Conservation (phyloP, 129 eudicot genomes). For the Logfia minima region DNA sequence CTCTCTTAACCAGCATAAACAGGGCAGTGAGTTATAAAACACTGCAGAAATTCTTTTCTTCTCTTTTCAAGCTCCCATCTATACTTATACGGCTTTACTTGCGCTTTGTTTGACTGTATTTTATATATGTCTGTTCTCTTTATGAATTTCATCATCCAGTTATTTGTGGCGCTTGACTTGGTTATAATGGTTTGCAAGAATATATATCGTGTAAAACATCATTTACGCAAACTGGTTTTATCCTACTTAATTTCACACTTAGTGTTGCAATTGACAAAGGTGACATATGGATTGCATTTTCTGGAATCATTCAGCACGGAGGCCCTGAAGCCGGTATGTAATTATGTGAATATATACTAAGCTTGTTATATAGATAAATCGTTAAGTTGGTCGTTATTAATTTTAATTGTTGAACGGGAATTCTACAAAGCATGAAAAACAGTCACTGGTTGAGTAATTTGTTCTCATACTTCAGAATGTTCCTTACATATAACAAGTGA, state of each 20-base stretch:
- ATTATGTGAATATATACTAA: constrained; percentile 6
- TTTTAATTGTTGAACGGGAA: background rate
- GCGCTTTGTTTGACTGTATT: background rate
- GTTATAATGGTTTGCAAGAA: background rate
- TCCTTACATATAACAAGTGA: background rate
- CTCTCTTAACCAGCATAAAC: background rate
- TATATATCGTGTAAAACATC: background rate
- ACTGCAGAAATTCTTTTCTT: background rate
- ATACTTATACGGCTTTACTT: background rate
- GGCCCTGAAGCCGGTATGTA: constrained; percentile 43
- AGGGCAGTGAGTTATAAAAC: background rate
- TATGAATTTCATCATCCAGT: background rate
- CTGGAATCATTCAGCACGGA: constrained; percentile 53
- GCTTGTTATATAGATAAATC: background rate
- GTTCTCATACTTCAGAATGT: background rate
- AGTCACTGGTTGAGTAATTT: background rate
- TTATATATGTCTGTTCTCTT: background rate
- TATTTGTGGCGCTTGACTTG: constrained; percentile 7
- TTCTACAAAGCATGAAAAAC: background rate
- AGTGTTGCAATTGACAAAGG: constrained; percentile 36
- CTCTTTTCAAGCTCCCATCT: background rate
- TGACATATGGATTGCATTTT: constrained; percentile 44
- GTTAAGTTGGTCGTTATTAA: constrained; percentile 7
- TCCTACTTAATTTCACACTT: background rate
- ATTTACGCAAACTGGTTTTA: background rate